These are phyloP conservation scores for Myriosclerotinia duriaeana DNA, from an alignment of 2,329 filamentous ascomycete genomes.

Conservation along the genomic window DNA sequence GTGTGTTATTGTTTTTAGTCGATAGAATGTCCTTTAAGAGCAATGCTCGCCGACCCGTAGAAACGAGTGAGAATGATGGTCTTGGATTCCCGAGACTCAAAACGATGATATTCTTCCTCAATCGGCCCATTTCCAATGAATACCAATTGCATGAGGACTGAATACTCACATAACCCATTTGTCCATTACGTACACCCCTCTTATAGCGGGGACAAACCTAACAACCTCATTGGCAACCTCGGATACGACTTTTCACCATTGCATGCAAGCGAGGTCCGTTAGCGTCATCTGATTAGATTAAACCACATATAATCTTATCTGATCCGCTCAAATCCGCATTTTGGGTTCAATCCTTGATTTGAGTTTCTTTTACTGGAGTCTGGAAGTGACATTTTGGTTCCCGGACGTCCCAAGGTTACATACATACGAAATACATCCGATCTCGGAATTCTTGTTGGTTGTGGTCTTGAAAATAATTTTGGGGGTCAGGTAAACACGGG, in stretches of 20 bases:
- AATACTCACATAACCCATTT: neutral
- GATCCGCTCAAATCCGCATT: constrained; percentile 9
- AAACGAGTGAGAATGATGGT: too few relatives aligned
- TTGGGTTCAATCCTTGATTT: constrained; percentile 1
- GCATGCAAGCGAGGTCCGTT: constrained; percentile 12
- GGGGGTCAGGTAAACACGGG: neutral
- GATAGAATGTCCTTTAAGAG: neutral
- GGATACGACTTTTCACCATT: neutral
- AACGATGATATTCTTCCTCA: neutral
- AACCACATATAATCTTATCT: constrained; percentile 15
- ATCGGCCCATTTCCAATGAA: too few relatives aligned
- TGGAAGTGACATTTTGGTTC: neutral
- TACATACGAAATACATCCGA: neutral
- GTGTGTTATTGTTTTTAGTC: neutral
- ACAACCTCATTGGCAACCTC: neutral
- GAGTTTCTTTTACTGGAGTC: neutral
- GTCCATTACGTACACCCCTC: constrained; percentile 11
- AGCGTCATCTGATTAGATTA: constrained; percentile 21
- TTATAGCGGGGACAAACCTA: neutral
- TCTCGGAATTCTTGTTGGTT: neutral
- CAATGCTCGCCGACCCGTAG: neutral
- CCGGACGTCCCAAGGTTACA: neutral
- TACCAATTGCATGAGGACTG: too few relatives aligned
- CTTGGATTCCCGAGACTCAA: neutral
- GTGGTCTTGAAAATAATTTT: neutral